Conservation (phyloP, 352 stramenopile genomes). For the Phytophthora capsici region DNA sequence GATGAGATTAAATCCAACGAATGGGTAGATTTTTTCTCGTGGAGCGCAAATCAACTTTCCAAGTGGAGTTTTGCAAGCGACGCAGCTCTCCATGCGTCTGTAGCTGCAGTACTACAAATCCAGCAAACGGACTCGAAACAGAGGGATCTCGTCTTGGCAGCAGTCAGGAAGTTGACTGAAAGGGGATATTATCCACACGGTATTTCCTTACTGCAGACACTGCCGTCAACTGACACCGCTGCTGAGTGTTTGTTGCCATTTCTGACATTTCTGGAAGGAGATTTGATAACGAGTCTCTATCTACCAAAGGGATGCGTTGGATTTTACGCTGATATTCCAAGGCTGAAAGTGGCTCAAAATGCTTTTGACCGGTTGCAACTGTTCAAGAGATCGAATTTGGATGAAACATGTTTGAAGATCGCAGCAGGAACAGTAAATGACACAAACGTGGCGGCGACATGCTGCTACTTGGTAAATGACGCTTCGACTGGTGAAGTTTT, state of each 20-base stretch:
- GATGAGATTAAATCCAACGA: conserved; percentile 2
- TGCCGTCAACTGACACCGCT: not conserved
- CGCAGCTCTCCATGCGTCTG: conserved; percentile 35
- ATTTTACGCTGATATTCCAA: conserved; percentile 15
- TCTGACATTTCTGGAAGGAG: conserved; percentile 37
- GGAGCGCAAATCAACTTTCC: conserved; percentile 16
- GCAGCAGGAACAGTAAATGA: conserved; percentile 5
- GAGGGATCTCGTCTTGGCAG: conserved; percentile 1
- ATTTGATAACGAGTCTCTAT: conserved; percentile 19
- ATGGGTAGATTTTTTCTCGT: conserved; percentile 32
- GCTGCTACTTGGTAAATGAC: conserved; percentile 9
- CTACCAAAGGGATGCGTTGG: conserved; percentile 9
- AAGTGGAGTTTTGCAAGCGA: conserved; percentile 31
- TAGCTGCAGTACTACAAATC: conserved; percentile 27
- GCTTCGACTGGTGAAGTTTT: not conserved
- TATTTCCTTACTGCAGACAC: conserved; percentile 19
- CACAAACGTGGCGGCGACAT: conserved; percentile 2
- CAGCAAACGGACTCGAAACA: not conserved
- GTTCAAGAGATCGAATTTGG: conserved; percentile 26
- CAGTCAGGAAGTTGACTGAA: conserved; percentile 22
- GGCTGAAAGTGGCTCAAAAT: conserved; percentile 30
- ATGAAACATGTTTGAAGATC: conserved; percentile 30
- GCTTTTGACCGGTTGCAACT: conserved; percentile 26
- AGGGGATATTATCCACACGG: conserved; percentile 40
- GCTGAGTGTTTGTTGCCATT: conserved; percentile 37